These are phyloP conservation scores for Gymnopus androsaceus DNA, from an alignment of 1,284 basidiomycete genomes.

Conservation along the genomic window DNA sequence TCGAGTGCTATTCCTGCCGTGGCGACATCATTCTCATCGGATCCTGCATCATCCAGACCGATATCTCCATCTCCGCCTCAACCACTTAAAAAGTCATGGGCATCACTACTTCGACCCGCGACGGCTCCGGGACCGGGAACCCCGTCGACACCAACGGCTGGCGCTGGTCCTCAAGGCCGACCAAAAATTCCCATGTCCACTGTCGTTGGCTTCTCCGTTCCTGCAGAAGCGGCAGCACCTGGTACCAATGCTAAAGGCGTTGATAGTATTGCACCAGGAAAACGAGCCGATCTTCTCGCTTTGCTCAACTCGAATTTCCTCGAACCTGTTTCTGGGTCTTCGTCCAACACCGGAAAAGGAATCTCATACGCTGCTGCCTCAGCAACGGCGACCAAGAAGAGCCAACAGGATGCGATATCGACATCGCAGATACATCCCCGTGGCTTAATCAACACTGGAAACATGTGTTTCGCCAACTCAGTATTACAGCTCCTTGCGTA, in stretches of 20 bases:
- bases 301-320: slow-evolving; percentile 40
- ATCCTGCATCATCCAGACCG: slow-evolving; percentile 14
- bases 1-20: background rate
- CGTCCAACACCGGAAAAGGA: slow-evolving; percentile 7
- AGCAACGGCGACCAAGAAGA: slow-evolving; percentile 11
- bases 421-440: slow-evolving; percentile 52
- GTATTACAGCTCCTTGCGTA: slow-evolving; percentile 91
- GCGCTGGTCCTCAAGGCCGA: slow-evolving; percentile 11
- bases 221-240: slow-evolving; percentile 33
- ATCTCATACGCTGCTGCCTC: slow-evolving; percentile 11
- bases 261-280: slow-evolving; percentile 34
- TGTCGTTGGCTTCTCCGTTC: slow-evolving; percentile 69
- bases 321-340: background rate
- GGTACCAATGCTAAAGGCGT: slow-evolving; percentile 18
- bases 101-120: slow-evolving; percentile 63
- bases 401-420: background rate
- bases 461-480: slow-evolving; percentile 97
- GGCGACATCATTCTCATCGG: slow-evolving; percentile 10
- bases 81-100: slow-evolving; percentile 70
- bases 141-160: slow-evolving; percentile 30
- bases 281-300: slow-evolving; percentile 48
- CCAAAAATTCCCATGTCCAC: slow-evolving; percentile 61
- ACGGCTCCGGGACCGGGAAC: too few relatives aligned
- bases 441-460: slow-evolving; percentile 92
- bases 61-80: slow-evolving; percentile 34